Conservation (phyloP, 805 yeast species). For the Candida chilensis region DNA sequence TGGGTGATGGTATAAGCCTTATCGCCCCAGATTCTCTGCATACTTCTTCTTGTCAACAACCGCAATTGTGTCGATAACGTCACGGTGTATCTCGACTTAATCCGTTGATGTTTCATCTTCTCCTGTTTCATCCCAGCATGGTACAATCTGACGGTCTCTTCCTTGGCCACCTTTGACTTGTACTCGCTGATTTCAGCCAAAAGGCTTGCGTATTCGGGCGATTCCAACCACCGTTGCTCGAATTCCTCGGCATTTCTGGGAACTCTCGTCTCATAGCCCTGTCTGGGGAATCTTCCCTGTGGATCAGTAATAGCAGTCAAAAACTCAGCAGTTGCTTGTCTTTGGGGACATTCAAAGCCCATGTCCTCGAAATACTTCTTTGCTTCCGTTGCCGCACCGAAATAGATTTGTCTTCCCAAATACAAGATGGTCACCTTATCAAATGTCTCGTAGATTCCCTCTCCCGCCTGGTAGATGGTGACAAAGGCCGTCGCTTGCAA, state of each 20-base stretch:
- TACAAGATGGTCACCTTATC: constrained; percentile 55
- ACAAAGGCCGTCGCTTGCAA: constrained; percentile 48
- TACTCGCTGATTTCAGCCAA: constrained; percentile 9
- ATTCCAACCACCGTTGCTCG: constrained; percentile 48
- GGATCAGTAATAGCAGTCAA: constrained; percentile 66
- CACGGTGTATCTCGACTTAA: constrained; percentile 12
- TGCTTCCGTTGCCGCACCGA: constrained; percentile 49
- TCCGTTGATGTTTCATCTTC: constrained; percentile 11
- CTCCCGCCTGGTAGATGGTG: constrained; percentile 64
- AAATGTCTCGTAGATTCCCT: constrained; percentile 53
- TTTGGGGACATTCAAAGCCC: constrained; percentile 57
- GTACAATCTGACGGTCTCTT: constrained; percentile 6
- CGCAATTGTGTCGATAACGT: constrained; percentile 13
- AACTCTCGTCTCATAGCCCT: constrained; percentile 39
- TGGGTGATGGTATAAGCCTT: constrained; percentile 16
- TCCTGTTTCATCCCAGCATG: constrained; percentile 14
- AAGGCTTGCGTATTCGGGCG: constrained; percentile 52
- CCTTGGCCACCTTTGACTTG: constrained; percentile 5
- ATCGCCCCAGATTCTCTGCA: constrained; percentile 15
- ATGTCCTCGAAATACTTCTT: constrained; percentile 48
- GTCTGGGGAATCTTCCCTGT: constrained; percentile 38
- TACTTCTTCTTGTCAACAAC: constrained; percentile 12
- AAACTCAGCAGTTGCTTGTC: constrained; percentile 71
- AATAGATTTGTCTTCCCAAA: constrained; percentile 54
- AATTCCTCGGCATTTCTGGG: constrained; percentile 52